Evolutionary conservation across 495 filamentous ascomycete genomes (phyloP).

Genomic region (Hypoxylon crocopeplum): DNA sequence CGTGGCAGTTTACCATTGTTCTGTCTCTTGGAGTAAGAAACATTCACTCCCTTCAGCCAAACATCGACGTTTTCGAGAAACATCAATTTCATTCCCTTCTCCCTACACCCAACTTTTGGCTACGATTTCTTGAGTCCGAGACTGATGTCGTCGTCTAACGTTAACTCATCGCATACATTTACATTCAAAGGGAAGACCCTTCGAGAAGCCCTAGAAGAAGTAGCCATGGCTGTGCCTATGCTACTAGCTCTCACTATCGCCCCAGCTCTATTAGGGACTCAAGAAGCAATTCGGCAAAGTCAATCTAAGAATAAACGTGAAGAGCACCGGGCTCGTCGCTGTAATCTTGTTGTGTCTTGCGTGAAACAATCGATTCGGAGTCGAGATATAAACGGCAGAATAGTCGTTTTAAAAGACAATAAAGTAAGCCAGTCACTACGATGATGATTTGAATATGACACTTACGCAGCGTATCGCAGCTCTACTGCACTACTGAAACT

Average conservation of each 20-base stretch:
- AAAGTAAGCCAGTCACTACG: slow-evolving; percentile 37
- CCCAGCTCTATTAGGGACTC: slow-evolving; percentile 53
- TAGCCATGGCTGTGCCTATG: slow-evolving; percentile 41
- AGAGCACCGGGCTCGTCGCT: slow-evolving; percentile 52
- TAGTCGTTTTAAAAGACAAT: slow-evolving; percentile 48
- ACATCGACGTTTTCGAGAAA: not conserved
- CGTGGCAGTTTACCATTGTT: slow-evolving; percentile 3
- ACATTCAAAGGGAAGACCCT: slow-evolving; percentile 30
- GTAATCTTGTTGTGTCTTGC: slow-evolving; percentile 51
- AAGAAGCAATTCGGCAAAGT: slow-evolving; percentile 55
- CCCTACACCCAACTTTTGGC: not conserved
- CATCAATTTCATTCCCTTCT: slow-evolving; percentile 1
- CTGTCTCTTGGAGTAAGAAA: slow-evolving; percentile 15
- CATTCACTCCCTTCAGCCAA: not conserved
- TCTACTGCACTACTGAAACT: slow-evolving; percentile 41
- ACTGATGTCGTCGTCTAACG: slow-evolving; percentile 37
- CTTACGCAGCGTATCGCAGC: slow-evolving; percentile 30
- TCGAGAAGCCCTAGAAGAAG: slow-evolving; percentile 32
- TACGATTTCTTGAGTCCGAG: not conserved
- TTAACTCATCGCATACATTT: slow-evolving; percentile 33
- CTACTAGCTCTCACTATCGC: slow-evolving; percentile 42
- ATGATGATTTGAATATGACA: not conserved
- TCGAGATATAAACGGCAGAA: slow-evolving; percentile 46
- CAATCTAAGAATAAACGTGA: slow-evolving; percentile 51
- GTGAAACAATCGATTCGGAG: slow-evolving; percentile 41